phyloP scores from a whole-genome alignment of 1,284 basidiomycete genomes.

The Wolfiporia cocos region DNA sequence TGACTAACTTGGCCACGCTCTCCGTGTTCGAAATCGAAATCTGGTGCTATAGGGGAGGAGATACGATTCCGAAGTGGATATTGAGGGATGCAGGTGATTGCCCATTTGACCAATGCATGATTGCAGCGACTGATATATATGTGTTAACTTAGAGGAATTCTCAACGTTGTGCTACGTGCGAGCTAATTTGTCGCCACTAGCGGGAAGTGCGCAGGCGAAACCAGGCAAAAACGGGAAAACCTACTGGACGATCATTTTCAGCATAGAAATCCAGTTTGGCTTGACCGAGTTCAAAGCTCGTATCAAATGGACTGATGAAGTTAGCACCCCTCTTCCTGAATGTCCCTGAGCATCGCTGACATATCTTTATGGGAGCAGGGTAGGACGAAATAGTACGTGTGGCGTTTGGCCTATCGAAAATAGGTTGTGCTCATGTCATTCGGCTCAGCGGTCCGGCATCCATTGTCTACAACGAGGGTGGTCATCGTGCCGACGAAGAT shows the following conservation, averaged over 20 bases:
- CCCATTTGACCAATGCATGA: conserved; percentile 4
- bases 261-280: conserved; percentile 76
- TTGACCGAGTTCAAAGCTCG: conserved; percentile 74
- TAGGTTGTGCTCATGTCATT: conserved; percentile 7
- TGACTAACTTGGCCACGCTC: conserved; percentile 65
- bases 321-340: conserved; percentile 27
- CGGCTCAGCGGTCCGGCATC: conserved; percentile 60
- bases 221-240: conserved; percentile 54
- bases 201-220: conserved; percentile 62
- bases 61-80: conserved; percentile 67
- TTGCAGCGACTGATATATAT: background rate
- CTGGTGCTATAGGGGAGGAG: conserved; percentile 72
- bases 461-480: conserved; percentile 74
- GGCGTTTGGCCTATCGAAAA: no score
- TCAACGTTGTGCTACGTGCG: conserved; percentile 72
- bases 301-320: conserved; percentile 76
- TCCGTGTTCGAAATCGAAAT: conserved; percentile 77
- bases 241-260: conserved; percentile 78
- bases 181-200: conserved; percentile 66
- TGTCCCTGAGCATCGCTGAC: background rate
- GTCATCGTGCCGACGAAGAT: conserved; percentile 66
- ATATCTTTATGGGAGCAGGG: conserved; percentile 32
- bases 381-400: conserved; percentile 55
- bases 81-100: conserved; percentile 48
- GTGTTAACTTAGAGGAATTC: conserved; percentile 44